Base-by-base conservation (phyloP, 129 eudicot genomes). In the Tagetes erecta region DNA sequence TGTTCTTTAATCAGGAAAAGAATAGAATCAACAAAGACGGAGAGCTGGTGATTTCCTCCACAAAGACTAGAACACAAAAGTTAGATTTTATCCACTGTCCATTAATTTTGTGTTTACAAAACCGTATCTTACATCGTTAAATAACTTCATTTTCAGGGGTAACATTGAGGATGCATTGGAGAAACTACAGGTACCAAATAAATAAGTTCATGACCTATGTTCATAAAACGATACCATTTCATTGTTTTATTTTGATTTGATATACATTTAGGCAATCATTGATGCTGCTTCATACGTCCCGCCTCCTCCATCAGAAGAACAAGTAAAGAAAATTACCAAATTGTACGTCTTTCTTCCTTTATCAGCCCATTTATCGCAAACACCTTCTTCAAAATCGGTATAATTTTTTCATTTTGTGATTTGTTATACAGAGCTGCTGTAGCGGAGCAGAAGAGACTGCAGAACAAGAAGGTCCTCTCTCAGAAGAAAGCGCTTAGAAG, bases 231-330 rank as follows among this genome's bases (percentile, higher is more conserved):
- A 9, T 34, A 59, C 66, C 30, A 36, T 35, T 72, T 45, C 37
- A 7, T 35, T 38, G 12, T 59, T 62, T 20, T 20, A 20, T 20
- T 20, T 20, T 20, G 27, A 20, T 20, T 20, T 20, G 27, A 20
- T 20, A 20, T 20, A 74, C 31, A 47, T 31, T 62, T 81, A 94
- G 98, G 96, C 77, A 3, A 90, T 94, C 60, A 88, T 94, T 82
- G 96, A 94, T 83, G 96, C 96, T 82, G 97, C 98, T 80, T 85
- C 97, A 5, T 94, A 94, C 62, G 96, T 88, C 64, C 96, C 98
- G 38, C 96, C 95, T 30, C 98, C 98, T 64, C 98, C 96, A 69
- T 86, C 98, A 63, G 86, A 88, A 85, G 97, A 90, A 85, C 89
- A 84, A 58, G 72, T 80, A 14, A 88, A 86, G 80, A 90, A 84